phyloP scores from a whole-genome alignment of 352 stramenopile genomes.

The Nothophytophthora sp. region DNA sequence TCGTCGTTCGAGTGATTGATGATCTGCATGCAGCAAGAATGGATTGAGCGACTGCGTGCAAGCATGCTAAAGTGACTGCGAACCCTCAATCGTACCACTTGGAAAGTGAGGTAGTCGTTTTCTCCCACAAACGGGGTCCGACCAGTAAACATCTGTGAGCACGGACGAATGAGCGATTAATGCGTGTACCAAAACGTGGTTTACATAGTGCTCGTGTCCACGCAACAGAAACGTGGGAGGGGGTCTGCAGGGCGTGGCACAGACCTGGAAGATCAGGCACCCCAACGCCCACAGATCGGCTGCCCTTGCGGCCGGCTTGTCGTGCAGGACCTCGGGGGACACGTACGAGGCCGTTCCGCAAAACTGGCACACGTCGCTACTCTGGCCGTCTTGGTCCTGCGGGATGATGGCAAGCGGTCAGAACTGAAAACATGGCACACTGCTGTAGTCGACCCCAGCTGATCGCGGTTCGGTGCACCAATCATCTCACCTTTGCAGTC shows the following conservation, averaged over 20 bases:
- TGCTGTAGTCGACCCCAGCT: too few species aligned
- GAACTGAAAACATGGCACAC: too few species aligned
- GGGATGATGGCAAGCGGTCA: constrained; percentile 3
- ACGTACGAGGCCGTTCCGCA: constrained; percentile 92
- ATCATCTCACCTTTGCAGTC: constrained; percentile 63
- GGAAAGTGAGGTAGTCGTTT: constrained; percentile 92
- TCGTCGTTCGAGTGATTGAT: constrained; percentile 79
- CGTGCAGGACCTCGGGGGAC: constrained; percentile 90
- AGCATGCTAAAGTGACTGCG: background rate
- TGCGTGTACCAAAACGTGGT: background rate
- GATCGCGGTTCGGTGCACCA: background rate
- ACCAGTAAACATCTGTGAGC: constrained; percentile 74
- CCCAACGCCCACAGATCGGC: constrained; percentile 92
- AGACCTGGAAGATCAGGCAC: constrained; percentile 87
- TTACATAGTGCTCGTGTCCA: background rate
- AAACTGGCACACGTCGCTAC: constrained; percentile 66
- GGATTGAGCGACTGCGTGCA: background rate
- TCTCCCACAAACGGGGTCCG: constrained; percentile 86
- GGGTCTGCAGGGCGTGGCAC: background rate
- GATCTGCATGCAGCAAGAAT: constrained; percentile 40
- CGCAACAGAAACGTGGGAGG: background rate
- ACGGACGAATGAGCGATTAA: background rate
- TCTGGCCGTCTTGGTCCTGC: constrained; percentile 75
- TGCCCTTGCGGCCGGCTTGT: constrained; percentile 69
- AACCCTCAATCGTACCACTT: constrained; percentile 51